phyloP scores from a whole-genome alignment of 1,284 basidiomycete genomes.

The Ustilago hordei region DNA sequence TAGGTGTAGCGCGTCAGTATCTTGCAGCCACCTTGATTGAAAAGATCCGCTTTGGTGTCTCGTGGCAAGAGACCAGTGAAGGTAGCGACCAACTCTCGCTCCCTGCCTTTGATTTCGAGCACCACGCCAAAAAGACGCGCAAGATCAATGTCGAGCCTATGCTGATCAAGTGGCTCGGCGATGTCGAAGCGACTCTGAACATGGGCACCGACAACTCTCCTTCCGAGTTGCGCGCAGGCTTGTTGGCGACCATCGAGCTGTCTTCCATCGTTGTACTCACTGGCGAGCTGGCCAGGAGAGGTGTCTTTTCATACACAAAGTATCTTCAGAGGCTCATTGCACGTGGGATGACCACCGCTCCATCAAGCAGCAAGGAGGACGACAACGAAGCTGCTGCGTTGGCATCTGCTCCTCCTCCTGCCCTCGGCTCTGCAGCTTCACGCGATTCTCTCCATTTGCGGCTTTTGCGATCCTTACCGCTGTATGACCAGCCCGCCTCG shows the following conservation, averaged over 20 bases:
- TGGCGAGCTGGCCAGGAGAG: constrained; percentile 81
- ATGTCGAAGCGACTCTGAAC: constrained; percentile 49
- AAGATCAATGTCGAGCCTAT: constrained; percentile 69
- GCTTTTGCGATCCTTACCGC: constrained; percentile 60
- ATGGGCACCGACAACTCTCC: neutral
- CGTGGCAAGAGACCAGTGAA: constrained; percentile 44
- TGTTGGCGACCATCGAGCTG: constrained; percentile 36
- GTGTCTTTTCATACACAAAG: constrained; percentile 83
- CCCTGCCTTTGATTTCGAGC: constrained; percentile 36
- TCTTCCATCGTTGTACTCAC: constrained; percentile 79
- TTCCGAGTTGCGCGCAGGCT: neutral
- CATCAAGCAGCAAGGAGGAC: constrained; percentile 4
- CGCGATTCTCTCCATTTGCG: constrained; percentile 52
- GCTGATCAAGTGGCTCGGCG: constrained; percentile 84
- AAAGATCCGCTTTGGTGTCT: constrained; percentile 73
- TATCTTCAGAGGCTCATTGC: constrained; percentile 88
- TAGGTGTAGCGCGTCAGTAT: constrained; percentile 77
- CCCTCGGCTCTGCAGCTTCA: constrained; percentile 4
- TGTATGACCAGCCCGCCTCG: constrained; percentile 46
- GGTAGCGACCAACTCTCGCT: constrained; percentile 38
- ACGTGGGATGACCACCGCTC: constrained; percentile 72
- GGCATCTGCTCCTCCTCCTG: neutral
- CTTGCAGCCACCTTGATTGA: constrained; percentile 81
- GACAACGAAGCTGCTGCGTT: neutral
- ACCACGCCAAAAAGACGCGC: constrained; percentile 37